These are phyloP conservation scores for Nicotiana undulata DNA, from an alignment of 257 asterid species.

Conservation along the genomic window DNA sequence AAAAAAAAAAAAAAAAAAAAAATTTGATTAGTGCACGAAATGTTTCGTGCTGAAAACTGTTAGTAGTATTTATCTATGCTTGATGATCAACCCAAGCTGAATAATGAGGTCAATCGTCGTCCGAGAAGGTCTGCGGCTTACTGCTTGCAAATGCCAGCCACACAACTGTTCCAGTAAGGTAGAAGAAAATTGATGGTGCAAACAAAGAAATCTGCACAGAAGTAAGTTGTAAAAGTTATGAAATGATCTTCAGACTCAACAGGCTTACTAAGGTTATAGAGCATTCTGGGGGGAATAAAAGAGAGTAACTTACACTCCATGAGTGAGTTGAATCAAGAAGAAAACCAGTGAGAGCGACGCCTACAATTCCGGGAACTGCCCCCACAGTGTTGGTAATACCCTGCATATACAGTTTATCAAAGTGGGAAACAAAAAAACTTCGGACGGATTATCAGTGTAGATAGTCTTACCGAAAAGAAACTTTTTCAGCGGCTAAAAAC, in stretches of 20 bases:
- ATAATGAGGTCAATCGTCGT: constrained; percentile 21
- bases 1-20: neutral
- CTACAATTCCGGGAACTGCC: constrained; percentile 91
- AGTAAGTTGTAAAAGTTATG: neutral
- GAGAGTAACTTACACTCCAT: constrained; percentile 69
- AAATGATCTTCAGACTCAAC: neutral
- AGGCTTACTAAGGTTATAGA: neutral
- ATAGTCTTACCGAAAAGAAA: neutral
- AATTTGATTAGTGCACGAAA: neutral
- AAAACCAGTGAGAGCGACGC: constrained; percentile 90
- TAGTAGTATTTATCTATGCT: neutral
- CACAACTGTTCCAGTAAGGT: constrained; percentile 86
- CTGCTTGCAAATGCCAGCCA: constrained; percentile 96
- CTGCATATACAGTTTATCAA: constrained; percentile 30
- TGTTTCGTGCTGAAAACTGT: neutral
- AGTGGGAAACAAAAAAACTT: neutral
- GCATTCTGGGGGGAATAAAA: neutral
- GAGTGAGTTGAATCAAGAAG: constrained; percentile 94
- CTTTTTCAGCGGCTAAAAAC: neutral
- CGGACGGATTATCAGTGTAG: neutral
- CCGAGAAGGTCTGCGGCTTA: constrained; percentile 66
- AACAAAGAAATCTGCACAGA: constrained; percentile 62
- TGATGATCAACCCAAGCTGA: neutral
- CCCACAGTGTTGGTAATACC: constrained; percentile 97
- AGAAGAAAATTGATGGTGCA: constrained; percentile 90